phyloP scores from a whole-genome alignment of 2,329 filamentous ascomycete species.

The Ceratocystis albifundus region DNA sequence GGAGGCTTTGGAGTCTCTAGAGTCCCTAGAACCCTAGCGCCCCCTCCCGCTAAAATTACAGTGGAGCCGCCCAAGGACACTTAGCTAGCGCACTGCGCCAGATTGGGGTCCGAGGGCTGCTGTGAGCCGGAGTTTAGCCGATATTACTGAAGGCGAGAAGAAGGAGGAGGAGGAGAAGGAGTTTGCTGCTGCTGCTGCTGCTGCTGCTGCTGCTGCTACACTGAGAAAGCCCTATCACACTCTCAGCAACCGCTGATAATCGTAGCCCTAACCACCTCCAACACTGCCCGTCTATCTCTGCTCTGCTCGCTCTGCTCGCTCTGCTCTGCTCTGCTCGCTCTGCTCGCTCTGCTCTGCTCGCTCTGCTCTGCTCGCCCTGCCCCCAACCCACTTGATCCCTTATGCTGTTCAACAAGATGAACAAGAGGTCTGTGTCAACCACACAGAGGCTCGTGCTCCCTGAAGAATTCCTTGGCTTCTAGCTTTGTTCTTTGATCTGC shows the following conservation, averaged over 20 bases:
- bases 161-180: no score
- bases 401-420: not conserved
- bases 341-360: no score
- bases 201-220: no score
- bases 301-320: no score
- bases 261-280: not conserved
- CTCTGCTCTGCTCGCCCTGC: no score
- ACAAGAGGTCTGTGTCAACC: conserved; percentile 1
- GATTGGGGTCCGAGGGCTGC: not conserved
- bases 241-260: not conserved
- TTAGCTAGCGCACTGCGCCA: not conserved
- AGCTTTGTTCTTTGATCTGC: not conserved
- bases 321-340: no score
- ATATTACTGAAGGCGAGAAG: not conserved
- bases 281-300: not conserved
- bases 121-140: not conserved
- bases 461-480: not conserved
- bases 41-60: conserved; percentile 3
- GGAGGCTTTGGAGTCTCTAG: not conserved
- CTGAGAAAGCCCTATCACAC: not conserved
- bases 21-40: not conserved
- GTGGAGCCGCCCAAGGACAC: conserved; percentile 1
- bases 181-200: no score
- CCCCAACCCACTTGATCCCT: no score
- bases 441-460: not conserved